These are phyloP conservation scores for Nakazawaea laoshanensis DNA, from an alignment of 805 yeast genomes.

Conservation along the genomic window DNA sequence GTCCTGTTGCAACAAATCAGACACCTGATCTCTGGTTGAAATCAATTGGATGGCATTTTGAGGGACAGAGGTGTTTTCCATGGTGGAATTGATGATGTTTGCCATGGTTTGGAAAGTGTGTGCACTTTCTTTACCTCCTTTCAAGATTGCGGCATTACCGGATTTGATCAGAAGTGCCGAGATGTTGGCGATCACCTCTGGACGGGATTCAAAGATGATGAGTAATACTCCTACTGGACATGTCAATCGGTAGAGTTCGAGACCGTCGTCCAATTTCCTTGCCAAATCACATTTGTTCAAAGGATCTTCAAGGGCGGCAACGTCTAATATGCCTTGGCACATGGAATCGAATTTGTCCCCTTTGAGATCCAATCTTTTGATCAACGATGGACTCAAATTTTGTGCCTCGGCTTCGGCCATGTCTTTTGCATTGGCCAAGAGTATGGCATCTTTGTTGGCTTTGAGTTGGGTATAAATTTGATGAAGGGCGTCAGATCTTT, in stretches of 20 bases:
- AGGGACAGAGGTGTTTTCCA: slow-evolving; percentile 64
- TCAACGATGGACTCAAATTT: slow-evolving; percentile 58
- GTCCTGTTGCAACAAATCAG: slow-evolving; percentile 78
- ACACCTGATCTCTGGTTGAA: slow-evolving; percentile 83
- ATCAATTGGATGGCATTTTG: slow-evolving; percentile 76
- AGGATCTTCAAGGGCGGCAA: slow-evolving; percentile 84
- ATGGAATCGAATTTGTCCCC: slow-evolving; percentile 86
- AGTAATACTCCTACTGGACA: slow-evolving; percentile 93
- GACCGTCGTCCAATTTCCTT: slow-evolving; percentile 81
- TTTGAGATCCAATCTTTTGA: slow-evolving; percentile 77
- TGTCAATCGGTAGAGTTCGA: slow-evolving; percentile 72
- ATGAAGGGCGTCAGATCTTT: slow-evolving; percentile 65
- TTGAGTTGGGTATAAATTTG: slow-evolving; percentile 65
- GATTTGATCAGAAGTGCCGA: slow-evolving; percentile 93
- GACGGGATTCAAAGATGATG: slow-evolving; percentile 92
- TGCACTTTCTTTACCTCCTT: slow-evolving; percentile 93
- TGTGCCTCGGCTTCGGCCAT: slow-evolving; percentile 58
- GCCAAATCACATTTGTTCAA: slow-evolving; percentile 84
- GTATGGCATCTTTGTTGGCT: slow-evolving; percentile 48
- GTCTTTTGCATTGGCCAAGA: slow-evolving; percentile 70
- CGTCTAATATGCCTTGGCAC: slow-evolving; percentile 93
- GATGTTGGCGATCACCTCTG: slow-evolving; percentile 97
- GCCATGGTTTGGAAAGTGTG: slow-evolving; percentile 83
- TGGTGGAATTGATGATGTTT: slow-evolving; percentile 51
- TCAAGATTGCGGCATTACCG: slow-evolving; percentile 92